Conservation (phyloP, 768 basidiomycete species). For the Plicaturopsis crispa region DNA sequence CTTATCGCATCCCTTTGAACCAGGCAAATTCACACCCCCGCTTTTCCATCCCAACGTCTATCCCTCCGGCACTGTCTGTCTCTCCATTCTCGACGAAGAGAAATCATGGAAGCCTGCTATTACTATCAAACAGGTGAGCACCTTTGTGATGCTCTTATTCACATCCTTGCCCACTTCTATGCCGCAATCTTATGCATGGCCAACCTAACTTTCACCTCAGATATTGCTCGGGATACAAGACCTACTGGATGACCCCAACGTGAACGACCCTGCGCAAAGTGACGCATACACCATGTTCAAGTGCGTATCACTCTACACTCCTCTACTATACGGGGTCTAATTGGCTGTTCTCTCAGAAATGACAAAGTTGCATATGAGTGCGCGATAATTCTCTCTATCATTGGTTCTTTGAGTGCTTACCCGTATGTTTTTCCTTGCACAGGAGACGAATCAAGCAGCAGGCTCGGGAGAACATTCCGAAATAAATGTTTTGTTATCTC, state of each 20-base stretch:
- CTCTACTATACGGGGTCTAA: constrained; percentile 1
- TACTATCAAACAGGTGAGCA: constrained; percentile 89
- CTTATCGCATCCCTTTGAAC: constrained; percentile 4
- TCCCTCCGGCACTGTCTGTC: constrained; percentile 95
- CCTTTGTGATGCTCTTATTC: no score
- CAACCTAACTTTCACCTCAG: constrained; percentile 30
- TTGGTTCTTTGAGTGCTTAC: constrained; percentile 4
- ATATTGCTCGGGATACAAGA: constrained; percentile 96
- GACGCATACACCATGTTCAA: constrained; percentile 99
- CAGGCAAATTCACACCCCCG: constrained; percentile 95
- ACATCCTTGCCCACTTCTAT: background rate
- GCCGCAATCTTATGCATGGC: background rate
- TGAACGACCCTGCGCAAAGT: constrained; percentile 95
- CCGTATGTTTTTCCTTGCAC: constrained; percentile 3
- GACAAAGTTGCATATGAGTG: constrained; percentile 92
- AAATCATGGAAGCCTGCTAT: constrained; percentile 99
- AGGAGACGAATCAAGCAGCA: constrained; percentile 80
- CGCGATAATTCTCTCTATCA: constrained; percentile 18
- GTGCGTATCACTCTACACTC: constrained; percentile 38
- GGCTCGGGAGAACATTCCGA: constrained; percentile 85
- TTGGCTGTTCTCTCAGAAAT: constrained; percentile 48
- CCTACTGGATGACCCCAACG: constrained; percentile 90
- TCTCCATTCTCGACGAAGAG: constrained; percentile 97
- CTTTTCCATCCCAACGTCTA: constrained; percentile 99
- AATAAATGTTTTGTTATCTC: constrained; percentile 53